These are phyloP conservation scores for Apiotrichum veenhuisii DNA, from an alignment of 1,284 basidiomycete species.

Conservation along the genomic window DNA sequence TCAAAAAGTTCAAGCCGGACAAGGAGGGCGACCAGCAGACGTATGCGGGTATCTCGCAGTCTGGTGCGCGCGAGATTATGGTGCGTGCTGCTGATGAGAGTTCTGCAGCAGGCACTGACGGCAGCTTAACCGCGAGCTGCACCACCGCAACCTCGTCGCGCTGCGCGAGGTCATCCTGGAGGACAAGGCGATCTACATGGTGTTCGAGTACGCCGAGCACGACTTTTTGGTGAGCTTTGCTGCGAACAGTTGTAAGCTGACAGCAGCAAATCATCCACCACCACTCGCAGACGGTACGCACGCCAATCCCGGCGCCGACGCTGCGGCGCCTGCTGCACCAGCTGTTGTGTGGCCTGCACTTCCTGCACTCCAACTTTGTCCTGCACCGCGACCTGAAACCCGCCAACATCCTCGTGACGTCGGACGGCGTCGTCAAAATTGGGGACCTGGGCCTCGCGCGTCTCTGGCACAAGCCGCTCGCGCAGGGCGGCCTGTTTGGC, in stretches of 20 bases:
- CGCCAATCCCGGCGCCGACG: constrained; percentile 66
- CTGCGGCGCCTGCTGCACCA: constrained; percentile 94
- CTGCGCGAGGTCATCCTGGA: constrained; percentile 93
- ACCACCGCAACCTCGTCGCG: constrained; percentile 86
- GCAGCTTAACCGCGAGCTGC: constrained; percentile 88
- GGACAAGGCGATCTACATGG: constrained; percentile 98
- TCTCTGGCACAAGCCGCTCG: constrained; percentile 54
- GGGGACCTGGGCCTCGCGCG: constrained; percentile 94
- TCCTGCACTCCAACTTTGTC: constrained; percentile 91
- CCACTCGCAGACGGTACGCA: constrained; percentile 81
- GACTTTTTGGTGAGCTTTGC: constrained; percentile 75
- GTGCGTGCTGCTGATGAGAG: constrained; percentile 58
- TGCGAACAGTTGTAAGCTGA: background rate
- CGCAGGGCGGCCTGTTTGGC: constrained; percentile 54
- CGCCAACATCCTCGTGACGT: constrained; percentile 94
- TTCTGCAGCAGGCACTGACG: background rate
- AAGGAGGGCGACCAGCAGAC: constrained; percentile 91
- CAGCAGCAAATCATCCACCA: constrained; percentile 94
- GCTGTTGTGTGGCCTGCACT: constrained; percentile 90
- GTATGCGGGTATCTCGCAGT: constrained; percentile 97
- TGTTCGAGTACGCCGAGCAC: constrained; percentile 98
- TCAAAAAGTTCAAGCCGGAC: constrained; percentile 99
- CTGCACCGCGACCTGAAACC: constrained; percentile 75
- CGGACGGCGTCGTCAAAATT: constrained; percentile 88
- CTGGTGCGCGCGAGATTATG: constrained; percentile 92